phyloP scores from a whole-genome alignment of 1,139 yeast genomes.

The Taiozyma sp. region DNA sequence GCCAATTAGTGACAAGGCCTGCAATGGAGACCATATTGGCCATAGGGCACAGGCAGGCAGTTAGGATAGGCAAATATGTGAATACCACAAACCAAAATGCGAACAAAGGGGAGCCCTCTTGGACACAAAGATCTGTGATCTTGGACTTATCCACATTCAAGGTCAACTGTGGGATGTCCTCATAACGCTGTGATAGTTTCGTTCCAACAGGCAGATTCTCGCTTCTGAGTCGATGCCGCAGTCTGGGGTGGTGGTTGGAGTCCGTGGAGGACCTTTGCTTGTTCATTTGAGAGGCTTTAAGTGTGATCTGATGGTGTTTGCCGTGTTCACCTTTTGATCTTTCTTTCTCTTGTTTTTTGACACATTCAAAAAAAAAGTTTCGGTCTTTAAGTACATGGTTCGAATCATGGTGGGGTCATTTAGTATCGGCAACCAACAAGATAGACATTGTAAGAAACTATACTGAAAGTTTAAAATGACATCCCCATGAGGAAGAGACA shows the following conservation, averaged over 20 bases:
- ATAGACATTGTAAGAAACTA: too few species aligned
- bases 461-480: too few species aligned
- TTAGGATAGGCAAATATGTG: slow-evolving; percentile 49
- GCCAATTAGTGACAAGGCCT: slow-evolving; percentile 71
- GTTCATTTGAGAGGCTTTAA: not conserved
- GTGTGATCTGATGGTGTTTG: not conserved
- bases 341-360: not conserved
- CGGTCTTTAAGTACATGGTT: too few species aligned
- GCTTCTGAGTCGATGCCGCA: not conserved
- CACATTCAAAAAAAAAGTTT: not conserved
- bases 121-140: slow-evolving; percentile 10
- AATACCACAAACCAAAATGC: slow-evolving; percentile 19
- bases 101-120: slow-evolving; percentile 13
- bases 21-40: slow-evolving; percentile 69
- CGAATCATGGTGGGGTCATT: too few species aligned
- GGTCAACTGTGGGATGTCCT: slow-evolving; percentile 12
- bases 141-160: slow-evolving; percentile 10
- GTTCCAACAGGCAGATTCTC: not conserved
- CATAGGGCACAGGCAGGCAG: slow-evolving; percentile 75
- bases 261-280: not conserved
- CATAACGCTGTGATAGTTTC: not conserved
- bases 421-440: too few species aligned
- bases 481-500: too few species aligned
- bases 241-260: not conserved
- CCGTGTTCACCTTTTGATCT: not conserved